Evolutionary conservation across 768 basidiomycete genomes (phyloP), one percentile per base, ranked within the genome.

Genomic region (Tephrocybe sp.): DNA sequence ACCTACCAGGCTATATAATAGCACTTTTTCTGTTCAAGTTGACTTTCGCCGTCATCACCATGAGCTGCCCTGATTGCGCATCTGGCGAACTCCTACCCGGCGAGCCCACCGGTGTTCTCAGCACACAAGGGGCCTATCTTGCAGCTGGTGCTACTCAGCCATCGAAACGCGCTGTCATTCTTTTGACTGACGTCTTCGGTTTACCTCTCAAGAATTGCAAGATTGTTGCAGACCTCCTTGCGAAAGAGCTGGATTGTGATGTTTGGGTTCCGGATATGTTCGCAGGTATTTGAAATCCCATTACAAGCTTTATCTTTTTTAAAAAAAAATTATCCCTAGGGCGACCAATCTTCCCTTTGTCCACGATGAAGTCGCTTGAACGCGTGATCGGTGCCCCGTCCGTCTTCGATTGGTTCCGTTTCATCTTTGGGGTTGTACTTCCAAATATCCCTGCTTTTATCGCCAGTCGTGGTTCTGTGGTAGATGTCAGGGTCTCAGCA

Each of bases 181-280:
- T 82, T 12, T 65, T 82, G 40, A 79, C 77, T 0, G 80, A 84
- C 48, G 71, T 69, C n/a, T 84, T 81, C 57, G 82, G 80, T 1
- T 65, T 82, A 1, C 66, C 71, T 5, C 57, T 82, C 32, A 66
- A 69, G 12, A 83, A 84, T 52, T 70, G 62, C 59, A 81, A 77
- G 60, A 68, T 84, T 44, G 65, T 82, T 1, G 80, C 80, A 2
- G 80, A 83, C 23, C 63, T 62, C 30, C 64, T 78, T 14, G 71
- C 77, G 9, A 65, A 71, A 49, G 47, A 65, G 7, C 55, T 82
- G 22, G 65, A 64, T 4, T 77, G 79, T 49, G 82, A 83, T 57
- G 80, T 81, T 20, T 83, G 78, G 76, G 69, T 77, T 47, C 81
- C 80, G 6, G 83, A 83, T 62, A 52, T 77, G 34, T 83, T 83